These are phyloP conservation scores for Claviceps arundinis DNA, from an alignment of 2,329 filamentous ascomycete genomes.

Conservation along the genomic window DNA sequence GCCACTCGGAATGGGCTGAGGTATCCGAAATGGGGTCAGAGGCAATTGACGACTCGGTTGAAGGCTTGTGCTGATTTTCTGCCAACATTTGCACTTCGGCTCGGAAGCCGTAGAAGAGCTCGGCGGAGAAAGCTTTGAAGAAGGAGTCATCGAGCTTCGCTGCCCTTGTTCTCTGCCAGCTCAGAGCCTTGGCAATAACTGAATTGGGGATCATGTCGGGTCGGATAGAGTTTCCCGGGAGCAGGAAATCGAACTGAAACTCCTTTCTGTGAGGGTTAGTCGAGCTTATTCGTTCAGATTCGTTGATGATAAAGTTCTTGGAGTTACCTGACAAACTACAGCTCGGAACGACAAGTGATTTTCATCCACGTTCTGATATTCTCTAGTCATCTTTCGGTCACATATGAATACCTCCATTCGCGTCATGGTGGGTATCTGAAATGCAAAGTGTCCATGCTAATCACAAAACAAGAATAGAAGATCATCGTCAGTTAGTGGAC, in stretches of 20 bases:
- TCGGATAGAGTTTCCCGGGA: neutral
- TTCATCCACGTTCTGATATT: conserved; percentile 7
- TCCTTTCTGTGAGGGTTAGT: neutral
- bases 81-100: conserved; percentile 1
- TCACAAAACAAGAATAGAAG: neutral
- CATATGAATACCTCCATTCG: conserved; percentile 9
- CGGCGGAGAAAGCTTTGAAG: conserved; percentile 7
- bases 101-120: conserved; percentile 6
- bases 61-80: neutral
- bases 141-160: conserved; percentile 6
- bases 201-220: conserved; percentile 6
- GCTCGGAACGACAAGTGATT: conserved; percentile 7
- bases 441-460: conserved; percentile 5
- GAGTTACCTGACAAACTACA: neutral
- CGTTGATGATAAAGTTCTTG: no score
- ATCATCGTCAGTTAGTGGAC: no score
- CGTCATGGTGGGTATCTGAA: conserved; percentile 9
- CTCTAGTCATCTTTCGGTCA: conserved; percentile 7
- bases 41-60: no score
- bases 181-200: conserved; percentile 7
- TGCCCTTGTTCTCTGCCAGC: conserved; percentile 7
- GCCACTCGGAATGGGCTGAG: neutral
- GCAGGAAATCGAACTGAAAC: conserved; percentile 7
- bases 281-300: no score
- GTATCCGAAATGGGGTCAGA: no score